A percentile compares a stretch with the other conserved stretches of the same genome.
Evolutionary conservation across 2,329 filamentous ascomycete species (phyloP).

Genomic region (Elsinoe batatas): DNA sequence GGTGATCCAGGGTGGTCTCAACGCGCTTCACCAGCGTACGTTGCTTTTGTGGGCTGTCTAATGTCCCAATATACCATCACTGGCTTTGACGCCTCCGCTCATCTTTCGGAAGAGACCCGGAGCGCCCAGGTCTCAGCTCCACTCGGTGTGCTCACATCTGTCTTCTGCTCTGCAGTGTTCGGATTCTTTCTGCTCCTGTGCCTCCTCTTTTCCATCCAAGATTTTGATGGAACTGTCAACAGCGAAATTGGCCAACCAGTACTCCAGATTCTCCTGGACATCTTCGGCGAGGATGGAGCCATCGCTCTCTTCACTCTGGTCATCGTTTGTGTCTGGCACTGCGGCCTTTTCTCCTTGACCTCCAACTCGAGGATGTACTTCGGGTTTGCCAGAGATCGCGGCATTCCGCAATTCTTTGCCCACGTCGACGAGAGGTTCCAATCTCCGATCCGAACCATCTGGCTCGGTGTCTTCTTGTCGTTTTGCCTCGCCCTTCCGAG

Average conservation of each 20-base stretch:
- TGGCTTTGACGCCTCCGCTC: conserved; percentile 47
- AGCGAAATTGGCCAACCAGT: conserved; percentile 44
- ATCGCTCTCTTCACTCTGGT: conserved; percentile 46
- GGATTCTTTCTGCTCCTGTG: conserved; percentile 51
- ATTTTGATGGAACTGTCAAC: conserved; percentile 41
- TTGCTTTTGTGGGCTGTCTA: conserved; percentile 46
- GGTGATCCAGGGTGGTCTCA: conserved; percentile 42
- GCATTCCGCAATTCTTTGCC: conserved; percentile 47
- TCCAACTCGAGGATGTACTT: conserved; percentile 52
- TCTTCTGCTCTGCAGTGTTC: conserved; percentile 47
- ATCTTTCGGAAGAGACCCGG: conserved; percentile 48
- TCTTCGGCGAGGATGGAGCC: conserved; percentile 47
- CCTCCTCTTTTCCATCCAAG: conserved; percentile 50
- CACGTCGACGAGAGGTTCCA: conserved; percentile 42
- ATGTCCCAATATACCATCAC: conserved; percentile 47
- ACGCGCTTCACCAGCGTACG: conserved; percentile 45
- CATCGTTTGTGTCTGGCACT: conserved; percentile 53
- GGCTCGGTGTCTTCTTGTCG: conserved; percentile 45
- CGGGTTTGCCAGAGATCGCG: conserved; percentile 46
- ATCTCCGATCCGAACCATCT: conserved; percentile 44
- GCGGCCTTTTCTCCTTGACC: conserved; percentile 49
- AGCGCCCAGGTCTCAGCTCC: conserved; percentile 49
- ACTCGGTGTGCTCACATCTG: conserved; percentile 48
- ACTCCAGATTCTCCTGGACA: conserved; percentile 49
- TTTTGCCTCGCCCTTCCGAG: conserved; percentile 49